Evolutionary conservation across 768 basidiomycete genomes (phyloP).

Genomic region (Mycena amicta): DNA sequence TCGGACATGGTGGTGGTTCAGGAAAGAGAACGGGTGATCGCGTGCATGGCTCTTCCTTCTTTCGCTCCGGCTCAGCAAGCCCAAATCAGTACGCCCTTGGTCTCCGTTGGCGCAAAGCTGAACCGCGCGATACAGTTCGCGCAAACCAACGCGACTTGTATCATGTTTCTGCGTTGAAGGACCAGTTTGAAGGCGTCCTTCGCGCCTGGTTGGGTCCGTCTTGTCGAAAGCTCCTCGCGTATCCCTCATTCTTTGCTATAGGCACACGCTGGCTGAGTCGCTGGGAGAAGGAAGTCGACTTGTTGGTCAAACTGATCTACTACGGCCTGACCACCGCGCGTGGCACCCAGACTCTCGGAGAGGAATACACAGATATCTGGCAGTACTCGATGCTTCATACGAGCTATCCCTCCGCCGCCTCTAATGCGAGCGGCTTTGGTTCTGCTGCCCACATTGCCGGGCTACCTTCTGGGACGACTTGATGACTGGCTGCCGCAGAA

Average conservation of each 20-base stretch:
- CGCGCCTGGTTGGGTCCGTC: conserved; percentile 75
- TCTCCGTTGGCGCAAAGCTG: conserved; percentile 14
- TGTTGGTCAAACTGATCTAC: conserved; percentile 68
- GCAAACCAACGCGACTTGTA: conserved; percentile 84
- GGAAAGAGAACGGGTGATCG: conserved; percentile 18
- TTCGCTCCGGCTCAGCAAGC: conserved; percentile 84
- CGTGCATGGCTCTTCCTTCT: conserved; percentile 34
- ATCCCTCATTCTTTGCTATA: conserved; percentile 35
- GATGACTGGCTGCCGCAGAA: conserved; percentile 39
- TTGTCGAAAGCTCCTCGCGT: not conserved
- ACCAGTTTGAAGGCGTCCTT: conserved; percentile 73
- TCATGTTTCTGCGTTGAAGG: conserved; percentile 72
- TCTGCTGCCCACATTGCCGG: conserved; percentile 66
- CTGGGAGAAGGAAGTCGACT: conserved; percentile 82
- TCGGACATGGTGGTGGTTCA: conserved; percentile 39
- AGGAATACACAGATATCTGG: conserved; percentile 90
- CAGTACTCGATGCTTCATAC: conserved; percentile 52
- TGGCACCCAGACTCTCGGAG: conserved; percentile 87
- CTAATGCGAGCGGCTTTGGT: conserved; percentile 55
- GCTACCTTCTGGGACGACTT: conserved; percentile 60
- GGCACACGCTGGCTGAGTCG: conserved; percentile 79
- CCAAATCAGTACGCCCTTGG: conserved; percentile 72
- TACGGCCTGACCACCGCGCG: conserved; percentile 74
- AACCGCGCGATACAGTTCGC: conserved; percentile 54
- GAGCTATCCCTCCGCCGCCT: conserved; percentile 45